Evolutionary conservation across 495 filamentous ascomycete genomes (phyloP).

Genomic region (Jackrogersella multiformis): DNA sequence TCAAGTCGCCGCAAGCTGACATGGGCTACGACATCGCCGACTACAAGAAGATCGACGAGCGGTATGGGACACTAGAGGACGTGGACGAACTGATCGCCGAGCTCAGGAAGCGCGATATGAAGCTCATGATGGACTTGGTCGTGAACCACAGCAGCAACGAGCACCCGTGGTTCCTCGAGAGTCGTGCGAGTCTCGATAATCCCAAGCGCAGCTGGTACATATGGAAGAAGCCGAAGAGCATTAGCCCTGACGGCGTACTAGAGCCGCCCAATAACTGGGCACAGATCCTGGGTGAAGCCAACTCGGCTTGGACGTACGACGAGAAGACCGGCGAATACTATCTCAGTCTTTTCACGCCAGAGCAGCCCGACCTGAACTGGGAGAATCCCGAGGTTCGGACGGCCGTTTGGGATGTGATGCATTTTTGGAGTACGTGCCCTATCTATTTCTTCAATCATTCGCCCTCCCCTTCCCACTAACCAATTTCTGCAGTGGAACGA

Average conservation of each 20-base stretch:
- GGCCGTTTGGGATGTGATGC: slow-evolving; percentile 67
- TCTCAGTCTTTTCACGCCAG: slow-evolving; percentile 65
- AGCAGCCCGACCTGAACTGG: slow-evolving; percentile 74
- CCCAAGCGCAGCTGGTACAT: slow-evolving; percentile 71
- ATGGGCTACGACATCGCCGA: slow-evolving; percentile 69
- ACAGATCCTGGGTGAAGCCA: slow-evolving; percentile 63
- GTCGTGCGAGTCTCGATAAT: slow-evolving; percentile 58
- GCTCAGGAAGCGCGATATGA: slow-evolving; percentile 67
- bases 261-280: slow-evolving; percentile 72
- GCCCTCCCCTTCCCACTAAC: background rate
- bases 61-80: slow-evolving; percentile 68
- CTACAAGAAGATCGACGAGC: slow-evolving; percentile 65
- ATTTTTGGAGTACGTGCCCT: slow-evolving; percentile 60
- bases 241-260: slow-evolving; percentile 57
- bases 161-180: slow-evolving; percentile 71
- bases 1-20: slow-evolving; percentile 67
- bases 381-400: slow-evolving; percentile 65
- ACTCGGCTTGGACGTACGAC: slow-evolving; percentile 69
- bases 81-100: slow-evolving; percentile 64
- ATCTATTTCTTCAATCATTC: background rate
- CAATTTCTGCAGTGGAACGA: slow-evolving; percentile 55
- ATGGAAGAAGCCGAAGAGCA: slow-evolving; percentile 64
- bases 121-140: slow-evolving; percentile 71
- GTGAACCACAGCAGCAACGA: slow-evolving; percentile 73
- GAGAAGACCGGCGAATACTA: slow-evolving; percentile 66